These are phyloP conservation scores for Aspergillus brunneoviolaceus DNA, from an alignment of 2,329 filamentous ascomycete genomes.

Conservation along the genomic window DNA sequence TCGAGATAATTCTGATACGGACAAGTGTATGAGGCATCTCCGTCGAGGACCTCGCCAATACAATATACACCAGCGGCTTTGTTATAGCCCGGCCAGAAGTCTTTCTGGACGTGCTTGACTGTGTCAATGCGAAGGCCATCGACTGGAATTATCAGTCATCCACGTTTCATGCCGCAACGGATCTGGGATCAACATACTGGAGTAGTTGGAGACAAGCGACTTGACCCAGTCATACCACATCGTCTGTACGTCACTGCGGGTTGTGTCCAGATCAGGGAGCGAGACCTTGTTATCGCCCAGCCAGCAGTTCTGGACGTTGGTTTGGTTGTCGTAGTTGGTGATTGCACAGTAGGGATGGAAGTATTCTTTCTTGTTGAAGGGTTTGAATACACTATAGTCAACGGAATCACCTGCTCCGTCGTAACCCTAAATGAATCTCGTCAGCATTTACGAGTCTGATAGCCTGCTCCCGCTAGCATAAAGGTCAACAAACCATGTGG, in stretches of 20 bases:
- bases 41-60: constrained; percentile 48
- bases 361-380: constrained; percentile 57
- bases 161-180: not conserved
- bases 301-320: constrained; percentile 51
- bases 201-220: constrained; percentile 58
- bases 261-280: constrained; percentile 63
- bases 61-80: constrained; percentile 46
- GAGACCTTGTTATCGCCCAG: constrained; percentile 53
- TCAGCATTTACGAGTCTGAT: not conserved
- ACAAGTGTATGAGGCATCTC: constrained; percentile 42
- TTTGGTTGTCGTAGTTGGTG: constrained; percentile 53
- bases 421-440: constrained; percentile 35
- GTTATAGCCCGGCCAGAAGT: constrained; percentile 46
- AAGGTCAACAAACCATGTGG: constrained; percentile 45
- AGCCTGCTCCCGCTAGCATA: not conserved
- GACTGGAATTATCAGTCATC: constrained; percentile 24
- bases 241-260: constrained; percentile 48
- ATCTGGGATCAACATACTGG: constrained; percentile 47
- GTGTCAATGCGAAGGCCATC: constrained; percentile 57
- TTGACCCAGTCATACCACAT: constrained; percentile 59
- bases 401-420: constrained; percentile 48
- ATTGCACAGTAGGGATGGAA: constrained; percentile 61
- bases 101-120: constrained; percentile 48
- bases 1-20: constrained; percentile 47
- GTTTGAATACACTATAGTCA: constrained; percentile 53